Evolutionary conservation across 139 green algal genomes (phyloP), one percentile per base, ranked within the genome.

Genomic region (Volvox reticuliferus): DNA sequence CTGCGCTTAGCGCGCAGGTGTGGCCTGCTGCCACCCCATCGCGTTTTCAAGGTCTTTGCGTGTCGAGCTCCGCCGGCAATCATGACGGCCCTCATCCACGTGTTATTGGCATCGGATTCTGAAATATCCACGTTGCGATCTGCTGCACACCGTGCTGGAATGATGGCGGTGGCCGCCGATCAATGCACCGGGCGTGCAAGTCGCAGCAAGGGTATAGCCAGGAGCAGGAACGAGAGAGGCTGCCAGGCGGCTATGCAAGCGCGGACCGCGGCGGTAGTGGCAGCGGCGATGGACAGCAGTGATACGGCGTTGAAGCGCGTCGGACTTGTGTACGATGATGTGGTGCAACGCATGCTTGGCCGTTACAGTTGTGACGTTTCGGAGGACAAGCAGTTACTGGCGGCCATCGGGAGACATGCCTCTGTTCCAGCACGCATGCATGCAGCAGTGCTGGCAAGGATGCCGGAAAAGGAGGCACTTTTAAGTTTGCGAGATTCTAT

Each of bases 21-120:
- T 0, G 67, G 73, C 37, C 86, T 95, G 44, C 79, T 95, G 76
- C 93, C 93, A 6, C 81, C 82, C 55, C 86, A 91, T 26, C 75
- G 81, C 16, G 88, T 92, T 50, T 93, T 95, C 79, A 89, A 93
- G 80, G 77, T 95, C 35, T 89, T 77, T 18, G 30, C 37, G 30
- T 78, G 32, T 28, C 69, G 33, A 24, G 36, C 63, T 21, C 36
- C 88, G 30, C 65, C 78, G 18, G 36, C 88, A 1, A 24, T 19
- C 65, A 35, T 86, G 50, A 87, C 89, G 0, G 61, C 67, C 19
- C 50, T 90, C 2, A 62, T 90, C 6, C 30, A 68, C 68, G 2
- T 84, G 44, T 67, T 87, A 32, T 50, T 88, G 14, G 37, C 88
- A 0, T 36, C 30, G 0, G 16, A 71, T 3, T 20, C 28, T 9